Evolutionary conservation across 192 early-diverging fungal genomes (phyloP), one percentile per base, ranked within the genome.

Genomic region (Podila minutissima): DNA sequence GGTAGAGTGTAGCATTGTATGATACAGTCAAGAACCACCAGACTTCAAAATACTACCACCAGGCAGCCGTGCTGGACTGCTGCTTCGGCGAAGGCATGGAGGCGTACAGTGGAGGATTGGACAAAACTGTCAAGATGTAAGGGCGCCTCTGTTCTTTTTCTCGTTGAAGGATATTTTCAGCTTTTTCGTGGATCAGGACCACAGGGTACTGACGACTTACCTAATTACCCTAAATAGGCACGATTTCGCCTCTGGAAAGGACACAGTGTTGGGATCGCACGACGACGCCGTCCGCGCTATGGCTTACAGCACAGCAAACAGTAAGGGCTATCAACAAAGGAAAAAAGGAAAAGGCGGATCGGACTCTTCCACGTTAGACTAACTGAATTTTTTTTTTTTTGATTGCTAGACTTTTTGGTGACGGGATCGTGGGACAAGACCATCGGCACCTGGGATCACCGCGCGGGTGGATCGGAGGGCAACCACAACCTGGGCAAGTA

Each of bases 381-480:
- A 71, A 22, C 58, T 66, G 51, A 29, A 12, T 32, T 62, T 62
- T 32, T 1, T 22, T 13, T 35, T 24, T 37, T 20, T 64, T 10
- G 37, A 55, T 57, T 49, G 17, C 41, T 68, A 92, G 93, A 86
- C 32, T 75, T 89, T 22, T 72, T 96, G n/a, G 75, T 95, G 22
- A 92, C 95, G 19, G 98, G 96, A 55, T 91, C 93, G 59, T 99
- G 98, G 98, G 98, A 99, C 82, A 92, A 92, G 74, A 87, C 93
- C 7, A 84, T 98, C 51, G 85, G 92, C 11, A 75, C 91, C 20
- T 97, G 92, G 92, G 94, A 97, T 73, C 82, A 91, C 26, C 89
- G 94, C 15, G 71, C 71, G 20, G 76, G 79, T 17, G 81, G 82
- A 20, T 74, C 82, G 4, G 62, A 63, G 37, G 71, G 74, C 19